Evolutionary conservation across 371 early-diverging fungal genomes (phyloP), one percentile per base, ranked within the genome.

Genomic region (Actinomortierella wolfii): DNA sequence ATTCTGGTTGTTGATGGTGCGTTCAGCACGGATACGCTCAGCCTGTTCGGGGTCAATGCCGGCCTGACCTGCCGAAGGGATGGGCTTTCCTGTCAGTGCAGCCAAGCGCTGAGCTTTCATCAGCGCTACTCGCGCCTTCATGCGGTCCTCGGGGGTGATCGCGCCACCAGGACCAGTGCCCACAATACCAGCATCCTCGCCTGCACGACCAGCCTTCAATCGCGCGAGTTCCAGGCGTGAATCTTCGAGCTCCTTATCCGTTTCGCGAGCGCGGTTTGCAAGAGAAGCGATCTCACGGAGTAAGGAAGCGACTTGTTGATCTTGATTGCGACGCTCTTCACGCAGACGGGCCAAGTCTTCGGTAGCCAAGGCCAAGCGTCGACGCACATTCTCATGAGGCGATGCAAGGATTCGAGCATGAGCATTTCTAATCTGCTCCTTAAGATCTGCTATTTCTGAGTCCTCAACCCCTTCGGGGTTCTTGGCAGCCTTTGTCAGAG

Each of bases 131-230:
- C 53, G 60, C 17, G 88, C 86, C 21, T 79, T 78, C 66, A 84
- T 86, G 41, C 78, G 74, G 42, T 88, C 88, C 25, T 80, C 77
- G 29, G 86, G 86, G 0, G 86, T 86, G 4, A 86, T 59, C 44
- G 77, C 69, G 6, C 86, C 86, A 41, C 79, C 79, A 1, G 88
- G 86, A 0, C 88, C 88, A 1, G 86, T 85, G 0, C 86, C 88
- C 0, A 78, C 74, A 51, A 86, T 82, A 21, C 78, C 68, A 5
- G 64, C 24, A 4, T 80, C 40, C 29, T 40, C 47, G 43, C 49
- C 29, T 18, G 52, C 21, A 51, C 48, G 23, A 48, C 60, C 20
- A 25, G 60, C 56, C 51, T 60, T 54, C 59, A 83, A 70, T 28
- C 79, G 80, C 7, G 78, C 77, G 13, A 80, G 51, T 45, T 82